Conservation (phyloP, 2,329 filamentous ascomycete species). For the Colletotrichum viniferum region DNA sequence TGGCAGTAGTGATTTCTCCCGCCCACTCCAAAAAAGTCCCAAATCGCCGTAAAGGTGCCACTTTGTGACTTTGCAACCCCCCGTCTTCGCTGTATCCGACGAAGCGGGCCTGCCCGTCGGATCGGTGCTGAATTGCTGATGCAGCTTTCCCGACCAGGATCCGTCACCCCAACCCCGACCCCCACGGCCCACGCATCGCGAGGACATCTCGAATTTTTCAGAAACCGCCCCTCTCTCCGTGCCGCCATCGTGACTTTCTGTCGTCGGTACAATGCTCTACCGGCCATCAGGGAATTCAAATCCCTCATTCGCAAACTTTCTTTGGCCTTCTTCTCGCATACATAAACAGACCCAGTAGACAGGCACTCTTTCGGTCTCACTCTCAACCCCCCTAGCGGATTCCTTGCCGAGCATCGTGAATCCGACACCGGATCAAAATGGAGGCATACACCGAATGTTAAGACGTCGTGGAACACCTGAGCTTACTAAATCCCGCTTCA, state of each 20-base stretch:
- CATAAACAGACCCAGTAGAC: background rate
- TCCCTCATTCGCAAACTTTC: background rate
- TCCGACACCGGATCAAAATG: background rate
- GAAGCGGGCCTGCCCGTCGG: background rate
- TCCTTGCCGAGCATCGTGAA: background rate
- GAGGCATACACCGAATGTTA: background rate
- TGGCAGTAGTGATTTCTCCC: background rate
- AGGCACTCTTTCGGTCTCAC: background rate
- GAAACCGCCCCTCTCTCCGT: background rate
- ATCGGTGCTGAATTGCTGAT: background rate
- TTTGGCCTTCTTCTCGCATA: background rate
- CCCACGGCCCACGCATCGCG: background rate
- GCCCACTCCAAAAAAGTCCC: background rate
- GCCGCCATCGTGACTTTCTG: background rate
- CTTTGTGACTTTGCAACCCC: background rate
- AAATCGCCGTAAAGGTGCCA: background rate
- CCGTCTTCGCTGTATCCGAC: slow-evolving; percentile 6
- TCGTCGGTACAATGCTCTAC: background rate
- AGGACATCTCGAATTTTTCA: background rate
- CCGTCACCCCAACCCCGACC: background rate
- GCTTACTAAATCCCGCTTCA: slow-evolving; percentile 9
- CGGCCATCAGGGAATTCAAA: background rate
- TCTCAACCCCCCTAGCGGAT: background rate
- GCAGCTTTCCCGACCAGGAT: background rate
- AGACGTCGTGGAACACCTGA: background rate